Evolutionary conservation across 345 rosid genomes (phyloP), one percentile per base, ranked within the genome.

Genomic region (Populus davidiana): DNA sequence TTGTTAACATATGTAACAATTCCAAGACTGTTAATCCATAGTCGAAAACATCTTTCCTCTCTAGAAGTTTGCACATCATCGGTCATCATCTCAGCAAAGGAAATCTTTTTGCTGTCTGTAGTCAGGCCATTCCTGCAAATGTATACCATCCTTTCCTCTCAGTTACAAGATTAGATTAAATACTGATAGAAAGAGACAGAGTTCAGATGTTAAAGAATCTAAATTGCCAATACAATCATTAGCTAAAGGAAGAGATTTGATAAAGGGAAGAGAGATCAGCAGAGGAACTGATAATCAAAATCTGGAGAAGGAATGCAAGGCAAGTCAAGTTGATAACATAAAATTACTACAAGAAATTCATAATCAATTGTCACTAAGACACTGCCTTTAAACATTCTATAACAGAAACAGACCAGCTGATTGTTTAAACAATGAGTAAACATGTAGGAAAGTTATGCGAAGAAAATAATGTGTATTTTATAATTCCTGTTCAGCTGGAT

Each of bases 11-110:
- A 95, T 81, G 86, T 91, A 52, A 35, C 81, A 77, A 91, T 86
- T 75, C 96, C 96, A n/a, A 91, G 89, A 80, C 99, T 91, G 81
- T 92, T 95, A 82, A 95, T 93, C 98, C 99, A 95, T 65, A 93
- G 82, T 59, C 99, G 89, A 63, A 87, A 95, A 81, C 98, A 93
- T 86, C 98, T 90, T 84, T 93, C 97, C 67, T 95, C 96, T 84
- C 98, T 89, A 62, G 89, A 92, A 69, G 94, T 92, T 77, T 87
- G 92, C 52, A 84, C 84, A 84, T 95, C 98, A 73, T 93, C 99
- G 0, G 93, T 85, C 87, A 93, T 93, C 97, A 91, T 95, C 90
- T 93, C 97, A 5, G 97, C 97, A 78, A 86, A 95, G 68, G 97
- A 88, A 74, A 87, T 72, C 70, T 87, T 89, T 83, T 78, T 89